Base-by-base conservation (phyloP, 176 grass and related monocot species). In the Bromus sterilis region DNA sequence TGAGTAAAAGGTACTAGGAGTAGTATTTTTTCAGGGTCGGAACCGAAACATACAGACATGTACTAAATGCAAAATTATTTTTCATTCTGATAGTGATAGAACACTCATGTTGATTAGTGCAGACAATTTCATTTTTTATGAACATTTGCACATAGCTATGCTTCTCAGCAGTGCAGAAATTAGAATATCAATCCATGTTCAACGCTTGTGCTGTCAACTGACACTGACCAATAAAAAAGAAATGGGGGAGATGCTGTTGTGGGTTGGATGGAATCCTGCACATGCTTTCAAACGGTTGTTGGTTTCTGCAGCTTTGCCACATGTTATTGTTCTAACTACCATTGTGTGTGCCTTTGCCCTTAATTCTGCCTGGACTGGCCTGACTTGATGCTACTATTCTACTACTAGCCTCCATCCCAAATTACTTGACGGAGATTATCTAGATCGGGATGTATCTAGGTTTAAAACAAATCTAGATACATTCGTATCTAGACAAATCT, bases 251-350 rank as follows among this genome's bases (percentile, higher is more conserved):
- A 74, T 77, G 70, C 36, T 29, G 13, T 61, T 51, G 44, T 69
- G 77, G 20, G 33, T 61, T 61, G 49, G 82, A 76, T 83, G 86
- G 82, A 76, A 75, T 89, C 87, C 9, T 71, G 68, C 40, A 85
- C 87, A 89, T 85, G 87, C 82, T 70, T 81, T 81, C 71, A 63
- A 77, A 76, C 70, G 81, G 75, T n/a, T 70, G 70, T 73, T 80
- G 70, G 32, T 80, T 77, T 61, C 76, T 70, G 87, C 20, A 76
- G 11, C 56, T 28, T 56, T 56, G 51, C 11, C 43, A 68, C 11
- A 29, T 46, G 56, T 29, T 69, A 76, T 80, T 80, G 42, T 46
- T 71, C 40, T 21, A 73, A 73, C 76, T 40, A 61, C 30, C 67
- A 4, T 24, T 48, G 41, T 18, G 24, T 62, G 60, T 84, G 81